Conservation (phyloP, 179 eudicot genomes). For the Beta lomatogona region DNA sequence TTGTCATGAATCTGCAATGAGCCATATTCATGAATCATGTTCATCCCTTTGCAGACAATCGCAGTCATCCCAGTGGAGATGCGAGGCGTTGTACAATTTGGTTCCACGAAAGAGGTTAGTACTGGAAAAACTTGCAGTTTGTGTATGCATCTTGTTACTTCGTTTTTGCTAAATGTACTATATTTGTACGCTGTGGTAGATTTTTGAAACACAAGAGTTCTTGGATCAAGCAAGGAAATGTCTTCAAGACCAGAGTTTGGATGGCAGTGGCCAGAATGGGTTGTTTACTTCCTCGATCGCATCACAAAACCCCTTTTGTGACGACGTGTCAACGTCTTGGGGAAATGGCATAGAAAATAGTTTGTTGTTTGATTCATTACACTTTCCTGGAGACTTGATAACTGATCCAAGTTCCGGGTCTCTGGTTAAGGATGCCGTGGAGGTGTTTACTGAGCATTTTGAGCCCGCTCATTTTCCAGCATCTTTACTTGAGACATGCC, state of each 20-base stretch:
- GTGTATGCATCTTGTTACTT: neutral
- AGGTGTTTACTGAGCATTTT: constrained; percentile 29
- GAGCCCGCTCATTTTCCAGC: constrained; percentile 24
- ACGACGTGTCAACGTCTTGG: constrained; percentile 27
- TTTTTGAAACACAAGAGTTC: constrained; percentile 50
- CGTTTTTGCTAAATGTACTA: neutral
- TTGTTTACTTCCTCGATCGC: constrained; percentile 37
- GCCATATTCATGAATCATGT: constrained; percentile 3
- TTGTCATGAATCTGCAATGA: neutral
- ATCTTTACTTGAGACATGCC: constrained; percentile 23
- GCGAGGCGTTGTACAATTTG: constrained; percentile 75
- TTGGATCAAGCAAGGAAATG: constrained; percentile 49
- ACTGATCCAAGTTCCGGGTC: constrained; percentile 11
- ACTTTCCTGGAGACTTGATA: constrained; percentile 23
- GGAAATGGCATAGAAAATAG: constrained; percentile 6
- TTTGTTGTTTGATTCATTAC: constrained; percentile 28
- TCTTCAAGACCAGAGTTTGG: constrained; percentile 33
- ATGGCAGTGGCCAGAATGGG: constrained; percentile 20
- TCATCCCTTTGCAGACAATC: constrained; percentile 60
- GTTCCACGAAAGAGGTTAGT: constrained; percentile 70
- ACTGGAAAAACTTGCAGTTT: constrained; percentile 5
- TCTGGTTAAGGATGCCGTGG: constrained; percentile 16
- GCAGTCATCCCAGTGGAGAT: constrained; percentile 65
- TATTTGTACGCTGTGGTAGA: constrained; percentile 40
- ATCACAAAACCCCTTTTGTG: constrained; percentile 29